Evolutionary conservation across 2,329 filamentous ascomycete genomes (phyloP), one percentile per base, ranked within the genome.

Genomic region (Talaromyces sp.): DNA sequence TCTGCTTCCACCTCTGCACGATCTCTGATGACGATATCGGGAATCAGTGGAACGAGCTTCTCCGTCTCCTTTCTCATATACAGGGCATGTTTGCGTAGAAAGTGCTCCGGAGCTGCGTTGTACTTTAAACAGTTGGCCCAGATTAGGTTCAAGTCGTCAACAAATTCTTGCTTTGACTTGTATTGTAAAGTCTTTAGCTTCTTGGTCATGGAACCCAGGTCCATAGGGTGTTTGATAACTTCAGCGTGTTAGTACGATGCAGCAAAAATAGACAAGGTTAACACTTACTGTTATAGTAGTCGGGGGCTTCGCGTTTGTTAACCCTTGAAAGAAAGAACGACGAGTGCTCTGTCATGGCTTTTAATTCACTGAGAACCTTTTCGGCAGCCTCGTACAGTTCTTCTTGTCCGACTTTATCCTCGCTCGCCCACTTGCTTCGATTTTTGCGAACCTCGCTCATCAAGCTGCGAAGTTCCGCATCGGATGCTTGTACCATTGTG

Each of bases 371-470:
- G 70, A 99, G 82, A 58, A 99, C 95, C 79, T 98, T 98, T 75
- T 99, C 95, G 15, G 95, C 83, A 11, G 95, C 92, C 78, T 99
- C 95, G 73, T 99, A 99, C 6, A 99, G 83, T 76, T 99, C 95
- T 76, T 99, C 95, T 76, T 99, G 95, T 63, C 95, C 93, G 64
- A 99, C 89, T 68, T 96, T 95, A 69, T 99, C 95, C 75, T 98
- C 95, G 73, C 90, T 98, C 3, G 95, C 93, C 95, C 95, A 99
- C 78, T 99, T 99, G 77, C 93, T 98, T 70, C 95, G 85, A 69
- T 98, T 98, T 76, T 98, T 99, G 65, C 95, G 87, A 19, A 99
- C 95, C 76, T 99, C 95, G 69, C 95, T 97, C 85, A 99, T 96
- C 62, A 99, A 80, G 56, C 89, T 91, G 63, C 95, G 87, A 63